Conservation (phyloP, 73 alveolate species). For the Paramecium sonneborni region DNA sequence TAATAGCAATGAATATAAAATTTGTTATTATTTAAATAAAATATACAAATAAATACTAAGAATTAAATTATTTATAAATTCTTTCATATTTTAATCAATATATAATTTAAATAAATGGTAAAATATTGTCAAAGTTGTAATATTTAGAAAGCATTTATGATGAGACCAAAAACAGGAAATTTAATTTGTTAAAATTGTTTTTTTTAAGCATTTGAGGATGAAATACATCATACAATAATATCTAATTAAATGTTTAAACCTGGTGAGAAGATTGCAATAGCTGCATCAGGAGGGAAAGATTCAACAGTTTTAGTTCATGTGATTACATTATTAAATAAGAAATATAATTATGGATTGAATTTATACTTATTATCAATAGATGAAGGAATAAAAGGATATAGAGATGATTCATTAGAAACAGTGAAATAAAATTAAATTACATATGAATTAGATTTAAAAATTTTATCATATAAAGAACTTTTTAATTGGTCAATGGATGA, state of each 20-base stretch:
- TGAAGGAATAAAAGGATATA: slow-evolving; percentile 97
- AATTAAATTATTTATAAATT: background rate
- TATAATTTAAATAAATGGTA: slow-evolving; percentile 23
- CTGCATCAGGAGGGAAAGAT: slow-evolving; percentile 97
- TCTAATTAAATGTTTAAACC: slow-evolving; percentile 79
- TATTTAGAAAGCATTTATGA: slow-evolving; percentile 32
- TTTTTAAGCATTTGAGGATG: slow-evolving; percentile 92
- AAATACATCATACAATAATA: slow-evolving; percentile 91
- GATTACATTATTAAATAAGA: slow-evolving; percentile 85
- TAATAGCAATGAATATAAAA: background rate
- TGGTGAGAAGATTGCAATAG: slow-evolving; percentile 92
- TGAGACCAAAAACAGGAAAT: slow-evolving; percentile 86
- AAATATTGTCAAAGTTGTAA: slow-evolving; percentile 63
- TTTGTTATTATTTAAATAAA: background rate
- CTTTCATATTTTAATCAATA: background rate
- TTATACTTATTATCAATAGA: slow-evolving; percentile 90
- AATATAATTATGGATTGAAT: slow-evolving; percentile 91
- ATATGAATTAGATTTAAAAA: slow-evolving; percentile 85
- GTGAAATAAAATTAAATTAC: slow-evolving; percentile 86
- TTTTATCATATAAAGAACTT: slow-evolving; percentile 86
- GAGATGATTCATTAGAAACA: slow-evolving; percentile 96
- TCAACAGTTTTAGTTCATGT: slow-evolving; percentile 98
- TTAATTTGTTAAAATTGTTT: slow-evolving; percentile 92
- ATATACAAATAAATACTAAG: background rate
- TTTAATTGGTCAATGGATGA: slow-evolving; percentile 98